Percentiles rank a stretch among this genome's conserved stretches.
phyloP scores from a whole-genome alignment of 306 rosid genomes.

The Senna tora region DNA sequence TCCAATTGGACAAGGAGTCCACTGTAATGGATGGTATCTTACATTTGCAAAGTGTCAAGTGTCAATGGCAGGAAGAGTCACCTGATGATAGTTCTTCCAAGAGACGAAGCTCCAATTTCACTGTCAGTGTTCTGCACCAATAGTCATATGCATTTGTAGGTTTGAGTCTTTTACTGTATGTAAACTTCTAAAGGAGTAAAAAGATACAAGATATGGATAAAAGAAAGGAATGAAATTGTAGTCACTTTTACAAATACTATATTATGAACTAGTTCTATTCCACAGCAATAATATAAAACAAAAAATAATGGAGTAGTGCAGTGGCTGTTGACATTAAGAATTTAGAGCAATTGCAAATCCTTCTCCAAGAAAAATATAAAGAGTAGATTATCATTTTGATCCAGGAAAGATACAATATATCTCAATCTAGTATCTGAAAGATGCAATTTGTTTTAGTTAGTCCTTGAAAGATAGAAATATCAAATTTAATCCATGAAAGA shows the following conservation, averaged over 20 bases:
- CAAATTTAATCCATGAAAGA: no score
- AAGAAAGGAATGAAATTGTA: neutral
- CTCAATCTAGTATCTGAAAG: no score
- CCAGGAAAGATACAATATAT: no score
- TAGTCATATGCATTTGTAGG: constrained; percentile 26
- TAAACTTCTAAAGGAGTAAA: neutral
- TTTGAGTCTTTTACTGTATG: neutral
- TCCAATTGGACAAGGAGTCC: constrained; percentile 20
- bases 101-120: constrained; percentile 94
- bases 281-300: neutral
- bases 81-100: constrained; percentile 88
- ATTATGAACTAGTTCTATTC: neutral
- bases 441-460: no score
- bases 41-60: constrained; percentile 26
- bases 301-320: constrained; percentile 6
- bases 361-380: constrained; percentile 12
- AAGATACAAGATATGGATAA: neutral
- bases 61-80: constrained; percentile 40
- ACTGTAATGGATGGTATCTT: constrained; percentile 21
- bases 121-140: constrained; percentile 80
- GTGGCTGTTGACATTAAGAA: neutral
- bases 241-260: neutral
- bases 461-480: no score
- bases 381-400: no score
- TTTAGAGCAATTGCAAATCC: neutral